Conservation (phyloP, 306 rosid species). For the Datisca glomerata region DNA sequence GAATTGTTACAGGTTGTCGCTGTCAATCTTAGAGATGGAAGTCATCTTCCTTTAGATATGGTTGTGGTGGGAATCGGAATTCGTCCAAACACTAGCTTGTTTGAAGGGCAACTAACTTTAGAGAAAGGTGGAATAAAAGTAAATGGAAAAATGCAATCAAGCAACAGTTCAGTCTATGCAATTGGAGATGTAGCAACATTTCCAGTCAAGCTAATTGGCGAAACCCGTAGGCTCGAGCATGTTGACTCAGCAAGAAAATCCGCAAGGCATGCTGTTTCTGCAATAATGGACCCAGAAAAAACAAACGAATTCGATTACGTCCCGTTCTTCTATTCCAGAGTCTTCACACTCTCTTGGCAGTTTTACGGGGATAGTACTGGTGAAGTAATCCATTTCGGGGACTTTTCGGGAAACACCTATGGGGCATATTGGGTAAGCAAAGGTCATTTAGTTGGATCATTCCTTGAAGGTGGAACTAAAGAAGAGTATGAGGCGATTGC, state of each 20-base stretch:
- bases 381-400: constrained; percentile 79
- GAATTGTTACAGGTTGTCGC: constrained; percentile 52
- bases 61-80: constrained; percentile 98
- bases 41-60: constrained; percentile 53
- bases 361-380: constrained; percentile 81
- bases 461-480: constrained; percentile 72
- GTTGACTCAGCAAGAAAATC: constrained; percentile 88
- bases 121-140: constrained; percentile 99
- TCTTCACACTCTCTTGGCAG: constrained; percentile 93
- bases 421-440: constrained; percentile 90
- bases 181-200: constrained; percentile 96
- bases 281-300: constrained; percentile 64
- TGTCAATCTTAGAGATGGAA: constrained; percentile 81
- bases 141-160: constrained; percentile 78
- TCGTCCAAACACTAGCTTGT: constrained; percentile 88
- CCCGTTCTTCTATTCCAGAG: constrained; percentile 93
- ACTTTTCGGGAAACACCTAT: constrained; percentile 54
- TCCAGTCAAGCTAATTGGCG: constrained; percentile 86
- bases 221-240: constrained; percentile 85
- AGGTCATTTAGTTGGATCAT: constrained; percentile 73
- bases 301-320: constrained; percentile 66
- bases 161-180: constrained; percentile 78
- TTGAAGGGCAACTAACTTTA: constrained; percentile 93
- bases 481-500: constrained; percentile 66
- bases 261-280: constrained; percentile 64